Percentiles rank a stretch among this genome's conserved stretches.
Conservation (phyloP, 129 eudicot species). For the Arctium lappa region DNA sequence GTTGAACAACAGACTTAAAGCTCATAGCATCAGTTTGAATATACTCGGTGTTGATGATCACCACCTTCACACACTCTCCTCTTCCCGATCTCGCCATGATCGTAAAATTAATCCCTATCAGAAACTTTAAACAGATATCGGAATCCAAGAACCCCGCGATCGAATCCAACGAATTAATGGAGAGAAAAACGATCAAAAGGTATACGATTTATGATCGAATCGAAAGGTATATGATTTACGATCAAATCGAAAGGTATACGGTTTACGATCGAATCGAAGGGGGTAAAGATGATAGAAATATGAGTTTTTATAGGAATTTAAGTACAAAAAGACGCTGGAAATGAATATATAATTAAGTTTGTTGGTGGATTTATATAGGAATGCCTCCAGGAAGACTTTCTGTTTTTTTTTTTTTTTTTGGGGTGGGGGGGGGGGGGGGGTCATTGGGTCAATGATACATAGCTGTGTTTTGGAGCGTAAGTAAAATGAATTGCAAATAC, state of each 20-base stretch:
- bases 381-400: constrained; percentile 13
- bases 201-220: too few relatives aligned
- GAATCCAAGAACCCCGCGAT: background rate
- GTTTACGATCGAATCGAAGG: background rate
- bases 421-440: background rate
- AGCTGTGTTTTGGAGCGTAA: background rate
- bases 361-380: constrained; percentile 28
- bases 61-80: constrained; percentile 55
- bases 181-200: background rate
- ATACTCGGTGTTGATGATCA: constrained; percentile 71
- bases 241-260: background rate
- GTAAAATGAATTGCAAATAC: constrained; percentile 14
- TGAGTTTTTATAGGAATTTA: background rate
- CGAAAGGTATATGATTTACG: too few relatives aligned
- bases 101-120: background rate
- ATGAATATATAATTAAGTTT: constrained; percentile 24
- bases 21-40: constrained; percentile 72
- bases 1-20: constrained; percentile 85
- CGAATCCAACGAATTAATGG: background rate
- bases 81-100: constrained; percentile 31
- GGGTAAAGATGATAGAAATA: background rate
- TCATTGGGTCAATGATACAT: background rate
- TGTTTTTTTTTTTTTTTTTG: background rate
- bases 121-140: background rate
- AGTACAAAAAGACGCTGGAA: constrained; percentile 4